A percentile compares a stretch with the other conserved stretches of the same genome.
Evolutionary conservation across 495 filamentous ascomycete genomes (phyloP).

Genomic region (Talaromyces adpressus): DNA sequence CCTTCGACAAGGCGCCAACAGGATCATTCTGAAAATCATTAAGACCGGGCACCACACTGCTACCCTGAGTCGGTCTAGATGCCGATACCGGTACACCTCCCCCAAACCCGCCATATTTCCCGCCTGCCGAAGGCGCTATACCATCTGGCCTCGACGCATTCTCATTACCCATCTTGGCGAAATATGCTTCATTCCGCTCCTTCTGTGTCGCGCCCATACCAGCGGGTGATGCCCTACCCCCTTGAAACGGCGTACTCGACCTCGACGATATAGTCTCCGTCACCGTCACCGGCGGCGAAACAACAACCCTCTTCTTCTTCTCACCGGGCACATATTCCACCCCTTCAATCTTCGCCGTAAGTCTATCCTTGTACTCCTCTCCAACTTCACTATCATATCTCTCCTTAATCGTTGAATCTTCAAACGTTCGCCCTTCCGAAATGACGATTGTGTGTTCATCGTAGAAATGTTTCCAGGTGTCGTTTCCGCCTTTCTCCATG

Average conservation of each 20-base stretch:
- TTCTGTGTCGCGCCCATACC: slow-evolving; percentile 36
- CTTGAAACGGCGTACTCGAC: slow-evolving; percentile 8
- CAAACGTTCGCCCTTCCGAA: slow-evolving; percentile 54
- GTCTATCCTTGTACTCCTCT: slow-evolving; percentile 92
- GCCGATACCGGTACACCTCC: slow-evolving; percentile 45
- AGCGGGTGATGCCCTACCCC: slow-evolving; percentile 12
- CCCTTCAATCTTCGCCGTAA: slow-evolving; percentile 79
- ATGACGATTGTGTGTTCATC: slow-evolving; percentile 61
- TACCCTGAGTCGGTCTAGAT: slow-evolving; percentile 22
- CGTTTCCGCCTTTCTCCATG: slow-evolving; percentile 83
- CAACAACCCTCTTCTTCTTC: slow-evolving; percentile 26
- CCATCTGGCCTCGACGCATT: slow-evolving; percentile 70
- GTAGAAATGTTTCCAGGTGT: slow-evolving; percentile 78
- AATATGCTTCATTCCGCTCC: slow-evolving; percentile 78
- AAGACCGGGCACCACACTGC: slow-evolving; percentile 47
- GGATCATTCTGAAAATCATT: slow-evolving; percentile 90
- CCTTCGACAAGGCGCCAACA: slow-evolving; percentile 78
- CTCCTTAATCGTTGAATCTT: slow-evolving; percentile 69
- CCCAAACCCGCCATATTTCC: slow-evolving; percentile 88
- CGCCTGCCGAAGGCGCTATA: slow-evolving; percentile 79
- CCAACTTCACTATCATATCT: slow-evolving; percentile 79
- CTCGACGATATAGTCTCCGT: slow-evolving; percentile 4
- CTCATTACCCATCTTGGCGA: slow-evolving; percentile 70
- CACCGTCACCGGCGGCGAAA: background rate
- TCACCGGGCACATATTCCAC: slow-evolving; percentile 68